Conservation (phyloP, 78 protist genomes). For the Protostelium mycophagum region DNA sequence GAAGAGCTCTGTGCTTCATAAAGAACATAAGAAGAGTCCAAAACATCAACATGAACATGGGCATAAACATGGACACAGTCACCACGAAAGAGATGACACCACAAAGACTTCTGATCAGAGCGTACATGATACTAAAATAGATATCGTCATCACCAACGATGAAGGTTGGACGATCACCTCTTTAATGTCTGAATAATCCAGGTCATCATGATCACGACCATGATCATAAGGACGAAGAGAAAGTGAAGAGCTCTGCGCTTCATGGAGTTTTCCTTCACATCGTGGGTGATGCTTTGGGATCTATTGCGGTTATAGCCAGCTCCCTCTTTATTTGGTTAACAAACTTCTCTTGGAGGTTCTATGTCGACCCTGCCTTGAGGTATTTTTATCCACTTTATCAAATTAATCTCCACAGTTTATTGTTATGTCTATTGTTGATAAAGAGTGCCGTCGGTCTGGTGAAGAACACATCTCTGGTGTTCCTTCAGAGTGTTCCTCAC, state of each 20-base stretch:
- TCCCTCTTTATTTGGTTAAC: conserved; percentile 27
- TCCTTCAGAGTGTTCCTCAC: neutral
- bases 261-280: conserved; percentile 59
- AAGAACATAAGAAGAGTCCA: no score
- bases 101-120: neutral
- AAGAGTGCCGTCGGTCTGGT: neutral
- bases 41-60: no score
- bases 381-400: neutral
- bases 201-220: neutral
- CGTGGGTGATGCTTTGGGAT: conserved; percentile 64
- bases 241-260: conserved; percentile 4
- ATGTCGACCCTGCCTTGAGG: conserved; percentile 42
- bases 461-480: neutral
- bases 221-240: neutral
- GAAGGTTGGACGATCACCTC: no score
- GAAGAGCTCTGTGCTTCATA: conserved; percentile 10
- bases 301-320: conserved; percentile 47
- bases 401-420: neutral
- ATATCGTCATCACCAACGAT: neutral
- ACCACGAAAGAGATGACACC: neutral
- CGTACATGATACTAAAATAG: neutral
- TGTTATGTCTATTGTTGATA: neutral
- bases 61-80: neutral
- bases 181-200: no score
- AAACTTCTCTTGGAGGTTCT: neutral